Conservation (phyloP, 495 filamentous ascomycete genomes). For the Penicillium bovifimosum region DNA sequence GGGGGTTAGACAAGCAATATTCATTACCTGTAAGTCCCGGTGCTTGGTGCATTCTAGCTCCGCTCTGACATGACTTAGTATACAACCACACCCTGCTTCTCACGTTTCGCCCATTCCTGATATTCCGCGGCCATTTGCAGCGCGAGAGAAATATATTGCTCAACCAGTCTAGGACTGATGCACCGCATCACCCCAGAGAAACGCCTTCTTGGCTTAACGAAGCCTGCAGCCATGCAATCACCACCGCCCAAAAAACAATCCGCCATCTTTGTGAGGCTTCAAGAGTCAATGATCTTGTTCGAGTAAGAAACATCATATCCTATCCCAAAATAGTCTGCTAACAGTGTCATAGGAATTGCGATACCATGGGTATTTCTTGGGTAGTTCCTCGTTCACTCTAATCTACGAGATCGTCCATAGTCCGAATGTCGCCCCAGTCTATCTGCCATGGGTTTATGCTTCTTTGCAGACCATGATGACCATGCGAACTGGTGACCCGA, state of each 20-base stretch:
- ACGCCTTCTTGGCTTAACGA: constrained; percentile 41
- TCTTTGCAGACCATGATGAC: constrained; percentile 28
- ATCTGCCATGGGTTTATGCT: constrained; percentile 40
- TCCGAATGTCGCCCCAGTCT: constrained; percentile 22
- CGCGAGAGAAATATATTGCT: constrained; percentile 23
- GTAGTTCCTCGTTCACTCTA: constrained; percentile 33
- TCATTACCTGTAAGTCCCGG: constrained; percentile 27
- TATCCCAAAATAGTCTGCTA: neutral
- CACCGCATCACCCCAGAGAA: constrained; percentile 23
- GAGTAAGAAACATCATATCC: constrained; percentile 17
- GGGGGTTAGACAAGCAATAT: constrained; percentile 36
- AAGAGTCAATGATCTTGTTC: constrained; percentile 30
- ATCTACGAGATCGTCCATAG: constrained; percentile 41
- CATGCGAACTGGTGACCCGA: constrained; percentile 30
- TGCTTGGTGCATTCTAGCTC: neutral
- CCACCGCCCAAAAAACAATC: constrained; percentile 34
- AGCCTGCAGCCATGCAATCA: constrained; percentile 36
- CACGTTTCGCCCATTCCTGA: constrained; percentile 43
- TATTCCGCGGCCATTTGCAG: constrained; percentile 40
- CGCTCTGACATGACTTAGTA: constrained; percentile 19
- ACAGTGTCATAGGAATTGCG: constrained; percentile 29
- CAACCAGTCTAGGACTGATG: neutral
- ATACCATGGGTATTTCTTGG: constrained; percentile 39
- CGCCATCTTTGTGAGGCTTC: constrained; percentile 34
- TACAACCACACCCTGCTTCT: constrained; percentile 40